Evolutionary conservation across 2,329 filamentous ascomycete species (phyloP), one percentile per base, ranked within the genome.

Genomic region (Penicillium sp.): DNA sequence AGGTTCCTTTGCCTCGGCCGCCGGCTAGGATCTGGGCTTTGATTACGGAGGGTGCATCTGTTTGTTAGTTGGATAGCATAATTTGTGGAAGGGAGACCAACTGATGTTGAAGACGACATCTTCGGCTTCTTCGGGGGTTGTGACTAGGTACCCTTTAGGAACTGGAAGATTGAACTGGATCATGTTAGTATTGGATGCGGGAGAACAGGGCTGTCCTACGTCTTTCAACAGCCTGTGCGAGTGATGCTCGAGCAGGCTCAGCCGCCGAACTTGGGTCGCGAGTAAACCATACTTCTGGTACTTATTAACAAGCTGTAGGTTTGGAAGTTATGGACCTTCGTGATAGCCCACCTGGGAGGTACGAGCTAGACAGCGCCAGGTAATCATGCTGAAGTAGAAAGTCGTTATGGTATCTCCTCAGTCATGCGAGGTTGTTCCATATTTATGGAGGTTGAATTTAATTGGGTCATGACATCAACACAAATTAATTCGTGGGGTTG

Each of bases 11-110:
- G 1, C 68, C 67, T 9, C 68, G 64, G 1, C 68, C 68, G 1
- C 68, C 68, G 0, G 68, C 67, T 1, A 70, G 65, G n/a, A 71
- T 59, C 48, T 71, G 68, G 2, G 68, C 60, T 49, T 71, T 71
- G 2, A 71, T 51, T 0, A 71, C 47, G 1, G 66, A 67, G 1
- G 67, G 67, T 10, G 57, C 67, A 48, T 57, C 68, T 68, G 11
- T 14, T 42, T 11, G 2, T 47, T 45, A 43, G 34, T 13, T 43
- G 38, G 6, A 1, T 11, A 11, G 34, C 10, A 10, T 3, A 1
- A 6, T 5, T 16, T 5, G n/a, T 21, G 44, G 4, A 5, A 40
- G 16, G 1, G 18, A 18, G 14, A 48, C 65, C 55, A 24, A 65
- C 67, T 55, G 27, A 68, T 67, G 5, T 49, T 55, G 1, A 57